These are phyloP conservation scores for Ammopiptanthus mongolicus DNA, from an alignment of 306 rosid genomes.

Conservation along the genomic window DNA sequence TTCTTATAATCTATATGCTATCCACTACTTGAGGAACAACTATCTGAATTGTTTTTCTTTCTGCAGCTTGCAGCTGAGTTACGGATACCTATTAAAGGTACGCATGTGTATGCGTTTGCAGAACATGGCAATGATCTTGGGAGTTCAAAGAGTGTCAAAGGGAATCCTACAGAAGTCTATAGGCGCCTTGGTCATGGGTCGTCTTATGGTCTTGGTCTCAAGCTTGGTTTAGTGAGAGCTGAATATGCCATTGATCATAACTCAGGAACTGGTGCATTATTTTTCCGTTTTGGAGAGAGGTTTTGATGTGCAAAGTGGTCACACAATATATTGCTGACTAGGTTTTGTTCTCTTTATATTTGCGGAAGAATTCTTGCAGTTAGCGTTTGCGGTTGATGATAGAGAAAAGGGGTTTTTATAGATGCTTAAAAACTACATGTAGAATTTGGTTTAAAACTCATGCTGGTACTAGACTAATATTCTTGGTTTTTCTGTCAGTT, in stretches of 20 bases:
- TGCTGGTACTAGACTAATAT: neutral
- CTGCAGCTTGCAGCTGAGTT: conserved; percentile 88
- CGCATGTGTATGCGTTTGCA: conserved; percentile 79
- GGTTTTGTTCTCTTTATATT: conserved; percentile 26
- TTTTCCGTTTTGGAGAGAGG: conserved; percentile 94
- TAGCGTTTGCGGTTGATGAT: conserved; percentile 1
- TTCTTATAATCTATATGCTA: neutral
- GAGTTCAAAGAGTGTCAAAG: conserved; percentile 82
- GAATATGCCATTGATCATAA: conserved; percentile 93
- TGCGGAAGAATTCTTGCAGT: conserved; percentile 28
- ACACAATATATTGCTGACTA: conserved; percentile 19
- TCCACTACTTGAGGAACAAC: neutral
- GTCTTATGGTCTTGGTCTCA: conserved; percentile 81
- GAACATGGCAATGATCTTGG: conserved; percentile 97
- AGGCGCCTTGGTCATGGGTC: conserved; percentile 90
- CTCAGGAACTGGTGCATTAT: conserved; percentile 88
- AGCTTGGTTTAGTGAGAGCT: conserved; percentile 83
- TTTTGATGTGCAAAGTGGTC: conserved; percentile 47
- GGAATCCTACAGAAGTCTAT: conserved; percentile 92
- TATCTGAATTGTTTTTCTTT: conserved; percentile 8
- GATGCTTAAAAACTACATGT: conserved; percentile 24
- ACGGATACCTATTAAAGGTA: conserved; percentile 74
- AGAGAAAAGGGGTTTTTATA: conserved; percentile 1
- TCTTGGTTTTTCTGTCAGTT: neutral
- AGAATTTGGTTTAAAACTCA: conserved; percentile 14